Percentiles rank a stretch among this genome's conserved stretches.
Evolutionary conservation across 1,284 basidiomycete genomes (phyloP).

Genomic region (Cutaneotrichosporon sp.): DNA sequence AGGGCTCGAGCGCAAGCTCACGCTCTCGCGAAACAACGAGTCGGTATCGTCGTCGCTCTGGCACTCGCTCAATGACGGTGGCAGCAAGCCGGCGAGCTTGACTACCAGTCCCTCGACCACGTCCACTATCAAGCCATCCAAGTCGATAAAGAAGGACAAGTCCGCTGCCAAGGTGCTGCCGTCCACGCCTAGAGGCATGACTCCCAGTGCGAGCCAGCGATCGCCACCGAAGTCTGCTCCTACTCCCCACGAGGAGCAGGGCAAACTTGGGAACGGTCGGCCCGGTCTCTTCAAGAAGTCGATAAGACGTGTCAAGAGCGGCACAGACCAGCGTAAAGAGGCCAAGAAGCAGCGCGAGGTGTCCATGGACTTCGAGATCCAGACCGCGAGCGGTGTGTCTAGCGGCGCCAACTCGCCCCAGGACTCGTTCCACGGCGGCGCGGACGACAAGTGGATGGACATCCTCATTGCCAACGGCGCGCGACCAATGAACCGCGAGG

Average conservation of each 20-base stretch:
- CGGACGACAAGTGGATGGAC: slow-evolving; percentile 61
- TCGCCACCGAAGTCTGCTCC: slow-evolving; percentile 8
- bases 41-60: slow-evolving; percentile 31
- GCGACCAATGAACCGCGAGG: slow-evolving; percentile 59
- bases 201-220: slow-evolving; percentile 55
- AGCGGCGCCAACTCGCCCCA: slow-evolving; percentile 50
- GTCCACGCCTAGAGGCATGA: slow-evolving; percentile 32
- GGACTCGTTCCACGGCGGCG: slow-evolving; percentile 7
- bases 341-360: slow-evolving; percentile 53
- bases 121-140: slow-evolving; percentile 4
- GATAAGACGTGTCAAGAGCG: slow-evolving; percentile 34
- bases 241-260: background rate
- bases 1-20: slow-evolving; percentile 34
- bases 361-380: slow-evolving; percentile 48
- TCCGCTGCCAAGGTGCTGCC: background rate
- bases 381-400: slow-evolving; percentile 41
- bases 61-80: slow-evolving; percentile 28
- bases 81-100: background rate
- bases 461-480: slow-evolving; percentile 71
- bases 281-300: slow-evolving; percentile 34
- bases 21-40: slow-evolving; percentile 26
- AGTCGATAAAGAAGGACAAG: background rate
- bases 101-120: slow-evolving; percentile 13
- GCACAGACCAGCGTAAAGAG: slow-evolving; percentile 32
- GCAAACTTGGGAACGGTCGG: background rate